phyloP scores from a whole-genome alignment of 2,329 filamentous ascomycete genomes.

The Calonectria henricotiae region DNA sequence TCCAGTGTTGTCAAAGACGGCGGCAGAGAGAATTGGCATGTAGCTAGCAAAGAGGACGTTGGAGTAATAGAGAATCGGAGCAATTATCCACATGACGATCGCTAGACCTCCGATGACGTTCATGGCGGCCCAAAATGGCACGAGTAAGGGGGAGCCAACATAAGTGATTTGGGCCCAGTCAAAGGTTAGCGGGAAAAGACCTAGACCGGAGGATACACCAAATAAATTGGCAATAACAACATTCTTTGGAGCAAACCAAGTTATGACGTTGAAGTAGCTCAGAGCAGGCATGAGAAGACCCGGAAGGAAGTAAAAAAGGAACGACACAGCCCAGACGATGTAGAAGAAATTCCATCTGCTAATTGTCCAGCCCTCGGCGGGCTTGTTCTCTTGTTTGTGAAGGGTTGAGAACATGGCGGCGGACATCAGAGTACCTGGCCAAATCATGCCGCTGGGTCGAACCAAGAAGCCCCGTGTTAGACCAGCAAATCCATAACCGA shows the following conservation, averaged over 20 bases:
- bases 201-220: constrained; percentile 87
- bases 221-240: constrained; percentile 91
- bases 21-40: constrained; percentile 88
- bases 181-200: constrained; percentile 88
- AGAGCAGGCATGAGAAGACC: constrained; percentile 87
- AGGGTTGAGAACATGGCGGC: constrained; percentile 91
- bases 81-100: constrained; percentile 88
- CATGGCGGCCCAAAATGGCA: constrained; percentile 89
- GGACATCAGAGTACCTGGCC: constrained; percentile 90
- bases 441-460: constrained; percentile 90
- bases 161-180: constrained; percentile 94
- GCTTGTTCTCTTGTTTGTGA: constrained; percentile 87
- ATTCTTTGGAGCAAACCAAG: constrained; percentile 90
- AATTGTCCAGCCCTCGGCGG: constrained; percentile 86
- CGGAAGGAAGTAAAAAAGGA: constrained; percentile 88
- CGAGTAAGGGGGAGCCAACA: constrained; percentile 87
- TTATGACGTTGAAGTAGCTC: constrained; percentile 91
- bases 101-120: constrained; percentile 87
- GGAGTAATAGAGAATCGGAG: constrained; percentile 85
- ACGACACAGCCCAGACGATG: constrained; percentile 79
- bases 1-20: constrained; percentile 89
- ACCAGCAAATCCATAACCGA: constrained; percentile 90
- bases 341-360: constrained; percentile 90
- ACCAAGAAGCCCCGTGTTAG: constrained; percentile 87
- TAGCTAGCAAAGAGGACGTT: constrained; percentile 88